Conservation (phyloP, 2,329 filamentous ascomycete species). For the Peltaster fructicola region DNA sequence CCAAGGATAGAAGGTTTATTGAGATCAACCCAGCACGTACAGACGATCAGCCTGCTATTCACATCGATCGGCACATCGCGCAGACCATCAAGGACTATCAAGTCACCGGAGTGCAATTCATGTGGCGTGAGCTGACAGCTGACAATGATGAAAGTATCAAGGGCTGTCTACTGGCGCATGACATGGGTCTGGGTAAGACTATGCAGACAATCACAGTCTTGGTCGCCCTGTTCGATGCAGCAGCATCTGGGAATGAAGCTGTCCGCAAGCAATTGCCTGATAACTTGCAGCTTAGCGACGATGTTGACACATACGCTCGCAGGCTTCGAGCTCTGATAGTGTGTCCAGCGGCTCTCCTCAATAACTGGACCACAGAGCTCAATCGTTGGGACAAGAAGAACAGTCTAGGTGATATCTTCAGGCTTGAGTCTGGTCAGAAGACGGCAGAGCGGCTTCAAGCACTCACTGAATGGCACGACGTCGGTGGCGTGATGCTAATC, state of each 20-base stretch:
- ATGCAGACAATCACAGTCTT: constrained; percentile 78
- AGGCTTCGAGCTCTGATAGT: constrained; percentile 51
- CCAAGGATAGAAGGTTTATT: constrained; percentile 17
- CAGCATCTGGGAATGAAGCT: constrained; percentile 37
- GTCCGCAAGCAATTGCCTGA: constrained; percentile 51
- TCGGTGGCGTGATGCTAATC: constrained; percentile 58
- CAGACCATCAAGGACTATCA: constrained; percentile 60
- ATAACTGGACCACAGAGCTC: constrained; percentile 74
- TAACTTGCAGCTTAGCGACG: constrained; percentile 27
- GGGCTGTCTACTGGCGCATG: constrained; percentile 71
- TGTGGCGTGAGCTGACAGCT: constrained; percentile 69
- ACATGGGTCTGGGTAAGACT: constrained; percentile 85
- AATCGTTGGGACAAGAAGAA: constrained; percentile 52
- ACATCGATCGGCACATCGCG: constrained; percentile 47
- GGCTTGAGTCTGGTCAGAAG: constrained; percentile 30
- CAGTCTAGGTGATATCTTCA: constrained; percentile 33
- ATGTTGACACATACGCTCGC: constrained; percentile 15
- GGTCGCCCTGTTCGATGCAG: constrained; percentile 51
- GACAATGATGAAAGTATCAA: constrained; percentile 34
- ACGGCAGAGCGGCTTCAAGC: constrained; percentile 22
- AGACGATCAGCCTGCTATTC: constrained; percentile 42
- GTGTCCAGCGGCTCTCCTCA: constrained; percentile 55
- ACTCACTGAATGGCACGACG: constrained; percentile 41
- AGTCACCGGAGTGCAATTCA: constrained; percentile 62
- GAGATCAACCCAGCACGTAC: constrained; percentile 51